Conservation (phyloP, 129 eudicot genomes). For the Flaveria brownii region DNA sequence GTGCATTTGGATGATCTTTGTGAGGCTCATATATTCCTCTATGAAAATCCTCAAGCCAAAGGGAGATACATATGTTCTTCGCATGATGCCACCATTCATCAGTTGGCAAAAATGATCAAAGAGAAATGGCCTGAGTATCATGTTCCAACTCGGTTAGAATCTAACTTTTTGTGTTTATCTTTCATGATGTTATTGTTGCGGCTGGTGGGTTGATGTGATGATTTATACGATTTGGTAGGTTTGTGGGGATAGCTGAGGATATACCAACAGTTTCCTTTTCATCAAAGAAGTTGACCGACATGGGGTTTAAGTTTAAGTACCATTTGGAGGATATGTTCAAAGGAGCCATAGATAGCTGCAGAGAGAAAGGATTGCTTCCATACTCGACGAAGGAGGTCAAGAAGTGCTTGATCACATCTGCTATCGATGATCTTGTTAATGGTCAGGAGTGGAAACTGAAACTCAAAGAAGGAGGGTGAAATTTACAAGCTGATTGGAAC, state of each 20-base stretch:
- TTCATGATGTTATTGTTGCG: not conserved
- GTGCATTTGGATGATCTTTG: constrained; percentile 89
- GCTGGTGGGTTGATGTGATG: not conserved
- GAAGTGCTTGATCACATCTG: constrained; percentile 18
- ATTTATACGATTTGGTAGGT: constrained; percentile 46
- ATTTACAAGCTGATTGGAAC: not conserved
- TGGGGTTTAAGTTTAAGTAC: constrained; percentile 79
- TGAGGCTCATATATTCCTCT: constrained; percentile 71
- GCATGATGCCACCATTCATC: constrained; percentile 78
- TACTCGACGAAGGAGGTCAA: constrained; percentile 38
- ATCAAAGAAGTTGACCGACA: constrained; percentile 59
- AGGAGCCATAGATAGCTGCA: constrained; percentile 74
- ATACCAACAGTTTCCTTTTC: constrained; percentile 60
- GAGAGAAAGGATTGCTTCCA: constrained; percentile 80
- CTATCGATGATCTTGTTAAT: constrained; percentile 33
- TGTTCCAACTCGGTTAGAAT: constrained; percentile 71
- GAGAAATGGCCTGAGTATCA: constrained; percentile 78
- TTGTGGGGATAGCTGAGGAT: constrained; percentile 58
- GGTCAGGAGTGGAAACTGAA: not conserved
- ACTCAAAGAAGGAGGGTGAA: not conserved
- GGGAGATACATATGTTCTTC: constrained; percentile 89
- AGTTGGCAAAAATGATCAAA: constrained; percentile 54
- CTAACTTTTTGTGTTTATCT: not conserved
- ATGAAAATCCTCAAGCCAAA: constrained; percentile 61
- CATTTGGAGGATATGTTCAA: constrained; percentile 72